phyloP scores from a whole-genome alignment of 192 early-diverging fungal species.

The Coemansia sp. region DNA sequence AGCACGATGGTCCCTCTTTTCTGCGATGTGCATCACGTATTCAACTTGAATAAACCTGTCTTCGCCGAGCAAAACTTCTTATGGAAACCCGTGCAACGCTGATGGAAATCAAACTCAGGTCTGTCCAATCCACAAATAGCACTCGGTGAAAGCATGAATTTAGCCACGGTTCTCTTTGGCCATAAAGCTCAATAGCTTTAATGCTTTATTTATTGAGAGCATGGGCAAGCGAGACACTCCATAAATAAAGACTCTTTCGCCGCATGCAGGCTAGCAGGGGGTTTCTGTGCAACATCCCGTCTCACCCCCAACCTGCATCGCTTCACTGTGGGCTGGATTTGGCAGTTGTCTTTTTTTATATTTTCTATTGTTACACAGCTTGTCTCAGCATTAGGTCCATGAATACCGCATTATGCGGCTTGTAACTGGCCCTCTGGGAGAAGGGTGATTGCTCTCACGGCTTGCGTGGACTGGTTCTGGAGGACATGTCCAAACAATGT shows the following conservation, averaged over 20 bases:
- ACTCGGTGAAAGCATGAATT: neutral
- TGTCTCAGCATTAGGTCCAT: neutral
- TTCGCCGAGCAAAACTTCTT: neutral
- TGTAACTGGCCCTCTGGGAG: neutral
- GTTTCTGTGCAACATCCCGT: neutral
- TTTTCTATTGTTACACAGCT: neutral
- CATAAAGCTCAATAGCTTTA: neutral
- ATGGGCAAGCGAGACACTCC: too few relatives aligned
- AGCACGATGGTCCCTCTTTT: neutral
- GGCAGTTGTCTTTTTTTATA: neutral
- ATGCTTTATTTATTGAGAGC: too few relatives aligned
- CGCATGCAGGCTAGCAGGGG: too few relatives aligned
- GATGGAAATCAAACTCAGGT: too few relatives aligned
- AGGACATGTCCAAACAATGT: too few relatives aligned
- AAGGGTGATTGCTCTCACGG: neutral
- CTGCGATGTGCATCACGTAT: neutral
- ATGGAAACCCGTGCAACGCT: neutral
- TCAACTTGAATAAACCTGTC: neutral
- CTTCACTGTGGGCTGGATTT: neutral
- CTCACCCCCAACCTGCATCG: neutral
- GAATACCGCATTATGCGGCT: conserved; percentile 2
- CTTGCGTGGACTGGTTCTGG: neutral
- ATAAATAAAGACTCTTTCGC: too few relatives aligned
- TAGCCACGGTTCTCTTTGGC: neutral
- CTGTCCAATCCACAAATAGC: neutral